Percentiles rank a stretch among this genome's conserved stretches.
Conservation (phyloP, 2,329 filamentous ascomycete species). For the Apiospora rasikravindrae region DNA sequence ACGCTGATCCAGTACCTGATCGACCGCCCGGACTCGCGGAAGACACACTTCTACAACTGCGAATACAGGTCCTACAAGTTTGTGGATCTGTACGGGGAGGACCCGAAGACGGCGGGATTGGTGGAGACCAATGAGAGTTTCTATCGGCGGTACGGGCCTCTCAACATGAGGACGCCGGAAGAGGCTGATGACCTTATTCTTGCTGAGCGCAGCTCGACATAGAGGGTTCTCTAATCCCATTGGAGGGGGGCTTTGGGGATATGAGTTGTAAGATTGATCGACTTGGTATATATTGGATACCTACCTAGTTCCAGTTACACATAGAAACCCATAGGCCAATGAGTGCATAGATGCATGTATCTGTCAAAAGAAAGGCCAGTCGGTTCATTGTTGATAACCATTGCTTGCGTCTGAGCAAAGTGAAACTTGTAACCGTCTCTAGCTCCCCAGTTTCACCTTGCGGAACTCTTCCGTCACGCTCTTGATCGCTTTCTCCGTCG, state of each 20-base stretch:
- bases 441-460: slow-evolving; percentile 26
- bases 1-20: slow-evolving; percentile 81
- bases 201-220: not conserved
- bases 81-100: slow-evolving; percentile 42
- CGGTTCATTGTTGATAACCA: not conserved
- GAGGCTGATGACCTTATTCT: not conserved
- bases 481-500: slow-evolving; percentile 67
- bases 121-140: slow-evolving; percentile 8
- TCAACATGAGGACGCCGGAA: not conserved
- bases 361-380: not conserved
- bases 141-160: not conserved
- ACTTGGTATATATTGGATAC: not conserved
- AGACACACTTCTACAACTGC: slow-evolving; percentile 68
- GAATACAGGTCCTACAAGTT: slow-evolving; percentile 72
- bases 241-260: not conserved
- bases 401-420: not conserved
- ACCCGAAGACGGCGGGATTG: not conserved
- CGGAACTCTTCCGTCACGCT: slow-evolving; percentile 56
- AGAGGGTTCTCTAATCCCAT: too few relatives aligned
- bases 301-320: not conserved
- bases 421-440: too few relatives aligned
- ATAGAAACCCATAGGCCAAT: not conserved
- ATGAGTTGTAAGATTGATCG: not conserved
- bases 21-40: slow-evolving; percentile 64
- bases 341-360: not conserved